Evolutionary conservation across 2,329 filamentous ascomycete species (phyloP).

Genomic region (Cryphonectria carpinicola): DNA sequence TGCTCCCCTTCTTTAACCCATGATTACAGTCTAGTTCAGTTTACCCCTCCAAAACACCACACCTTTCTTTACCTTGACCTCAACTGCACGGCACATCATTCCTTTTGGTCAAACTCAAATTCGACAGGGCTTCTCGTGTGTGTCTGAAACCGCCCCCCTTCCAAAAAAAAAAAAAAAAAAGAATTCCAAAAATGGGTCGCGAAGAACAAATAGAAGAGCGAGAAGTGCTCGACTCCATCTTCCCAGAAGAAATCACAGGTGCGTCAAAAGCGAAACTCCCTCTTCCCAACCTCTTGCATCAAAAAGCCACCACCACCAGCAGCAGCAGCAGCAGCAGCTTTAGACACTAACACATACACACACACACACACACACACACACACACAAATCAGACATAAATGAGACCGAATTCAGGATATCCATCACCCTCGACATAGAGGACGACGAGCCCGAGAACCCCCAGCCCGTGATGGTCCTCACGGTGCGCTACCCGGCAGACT

Average conservation of each 20-base stretch:
- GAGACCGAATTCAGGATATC: constrained; percentile 87
- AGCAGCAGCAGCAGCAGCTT: too few species aligned
- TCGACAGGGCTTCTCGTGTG: background rate
- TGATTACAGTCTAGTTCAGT: background rate
- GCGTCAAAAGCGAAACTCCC: constrained; percentile 7
- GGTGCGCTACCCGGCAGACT: constrained; percentile 85
- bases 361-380: background rate
- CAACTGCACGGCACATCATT: background rate
- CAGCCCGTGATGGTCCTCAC: constrained; percentile 77
- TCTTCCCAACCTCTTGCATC: background rate
- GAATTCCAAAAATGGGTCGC: constrained; percentile 55
- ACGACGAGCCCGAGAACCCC: constrained; percentile 56
- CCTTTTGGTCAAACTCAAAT: background rate
- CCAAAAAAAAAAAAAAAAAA: too few species aligned
- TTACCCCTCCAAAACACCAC: background rate
- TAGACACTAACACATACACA: too few species aligned
- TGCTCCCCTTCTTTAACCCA: too few species aligned
- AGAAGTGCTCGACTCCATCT: constrained; percentile 97
- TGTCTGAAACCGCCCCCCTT: background rate
- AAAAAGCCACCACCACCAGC: background rate
- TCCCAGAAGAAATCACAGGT: constrained; percentile 97
- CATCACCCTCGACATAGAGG: constrained; percentile 79
- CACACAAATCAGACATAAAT: constrained; percentile 71
- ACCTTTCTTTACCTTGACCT: background rate
- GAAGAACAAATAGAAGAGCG: constrained; percentile 96